Base-by-base conservation (phyloP, 352 stramenopile species). In the Globisporangium abappressorium region DNA sequence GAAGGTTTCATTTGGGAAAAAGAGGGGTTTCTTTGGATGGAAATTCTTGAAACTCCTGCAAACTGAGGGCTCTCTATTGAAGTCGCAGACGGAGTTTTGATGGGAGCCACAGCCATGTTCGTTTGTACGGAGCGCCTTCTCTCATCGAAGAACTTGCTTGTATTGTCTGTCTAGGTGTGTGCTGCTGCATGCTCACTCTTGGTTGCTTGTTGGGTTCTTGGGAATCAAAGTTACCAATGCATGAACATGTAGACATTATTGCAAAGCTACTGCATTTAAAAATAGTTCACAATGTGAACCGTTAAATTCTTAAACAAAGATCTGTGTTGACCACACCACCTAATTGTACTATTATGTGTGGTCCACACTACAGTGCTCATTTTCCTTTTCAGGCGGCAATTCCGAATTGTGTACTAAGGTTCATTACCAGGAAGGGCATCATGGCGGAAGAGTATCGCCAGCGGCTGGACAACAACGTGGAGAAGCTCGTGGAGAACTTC, bases 401-500 rank as follows among this genome's bases (percentile, higher is more conserved):
- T 47, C 18, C 7, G 24, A 64, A 38, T 7, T 46, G 38, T 46
- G 12, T 18, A 20, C 3, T 41, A 22, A 33, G 30, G 30, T 2
- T 33, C 30, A 33, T 33, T 20, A 24, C 34, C 20, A 62, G 7
- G 22, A 30, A 38, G 41, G 22, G 41, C 36, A 79, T 7, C 24
- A 94, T 94, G 86, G 84, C 86, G 71, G 86, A 94, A 67, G 86
- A 94, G 65, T 94, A 92, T 55, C 83, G 86, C 41, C 86, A 92
- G 81, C 84, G 86, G 43, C 75, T 94, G 30, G 86, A 94, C 70
- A 94, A 93, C 73, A 94, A 93, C 68, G 86, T 93, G 60, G 86
- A 94, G 80, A 93, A 92, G 82, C 77, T 94, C 62, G 83, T 94
- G 65, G 86, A 94, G 77, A 94, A 94, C 68, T 94, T 92, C 72